Conservation (phyloP, 306 rosid species). For the Quercus robur region DNA sequence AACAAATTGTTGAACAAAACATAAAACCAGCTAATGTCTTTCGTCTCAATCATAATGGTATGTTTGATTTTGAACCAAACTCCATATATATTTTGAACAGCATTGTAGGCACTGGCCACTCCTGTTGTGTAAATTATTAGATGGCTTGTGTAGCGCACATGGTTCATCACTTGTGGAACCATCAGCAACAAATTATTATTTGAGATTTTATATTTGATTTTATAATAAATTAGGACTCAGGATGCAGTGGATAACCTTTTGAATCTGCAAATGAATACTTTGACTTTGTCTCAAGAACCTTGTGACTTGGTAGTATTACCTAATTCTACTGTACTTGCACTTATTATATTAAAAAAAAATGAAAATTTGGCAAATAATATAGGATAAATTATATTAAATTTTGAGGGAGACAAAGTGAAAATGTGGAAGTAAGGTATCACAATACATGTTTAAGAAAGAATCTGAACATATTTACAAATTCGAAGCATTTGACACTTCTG, state of each 20-base stretch:
- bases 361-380: too few species aligned
- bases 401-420: too few species aligned
- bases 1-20: constrained; percentile 19
- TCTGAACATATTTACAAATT: too few species aligned
- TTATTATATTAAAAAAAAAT: too few species aligned
- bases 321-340: too few species aligned
- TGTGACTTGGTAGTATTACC: too few species aligned
- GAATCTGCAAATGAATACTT: neutral
- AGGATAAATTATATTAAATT: too few species aligned
- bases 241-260: neutral
- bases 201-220: neutral
- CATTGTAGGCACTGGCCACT: neutral
- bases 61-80: neutral
- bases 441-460: too few species aligned
- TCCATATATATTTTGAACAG: neutral
- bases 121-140: constrained; percentile 23
- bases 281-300: too few species aligned
- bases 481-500: too few species aligned
- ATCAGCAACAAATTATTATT: neutral
- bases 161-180: constrained; percentile 5
- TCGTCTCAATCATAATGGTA: constrained; percentile 14
- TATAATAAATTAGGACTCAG: neutral
- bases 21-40: constrained; percentile 34
- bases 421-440: too few species aligned
- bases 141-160: constrained; percentile 15